A percentile compares a stretch with the other conserved stretches of the same genome.
Conservation (phyloP, 2,329 filamentous ascomycete genomes). For the Trichophyton schoenleinii region DNA sequence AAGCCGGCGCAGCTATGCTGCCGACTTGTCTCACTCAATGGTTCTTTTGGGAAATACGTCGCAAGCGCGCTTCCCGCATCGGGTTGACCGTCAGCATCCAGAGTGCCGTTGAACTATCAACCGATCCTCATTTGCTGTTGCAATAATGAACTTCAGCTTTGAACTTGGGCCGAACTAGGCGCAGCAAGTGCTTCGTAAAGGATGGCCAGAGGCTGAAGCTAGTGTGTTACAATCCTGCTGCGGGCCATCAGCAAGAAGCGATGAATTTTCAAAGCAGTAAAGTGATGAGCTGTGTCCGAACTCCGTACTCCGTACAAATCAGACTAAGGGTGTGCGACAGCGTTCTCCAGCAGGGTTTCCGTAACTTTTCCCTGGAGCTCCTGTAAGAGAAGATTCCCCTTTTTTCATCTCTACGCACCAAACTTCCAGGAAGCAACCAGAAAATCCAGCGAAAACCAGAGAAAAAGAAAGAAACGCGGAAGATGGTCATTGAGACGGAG, state of each 20-base stretch:
- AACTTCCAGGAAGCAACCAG: neutral
- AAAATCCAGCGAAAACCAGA: neutral
- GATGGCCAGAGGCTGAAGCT: neutral
- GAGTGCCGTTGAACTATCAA: neutral
- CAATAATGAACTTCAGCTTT: neutral
- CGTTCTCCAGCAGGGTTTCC: no score
- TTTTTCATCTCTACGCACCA: neutral
- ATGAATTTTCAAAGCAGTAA: neutral
- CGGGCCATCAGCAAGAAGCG: neutral
- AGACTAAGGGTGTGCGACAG: no score
- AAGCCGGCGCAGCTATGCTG: neutral
- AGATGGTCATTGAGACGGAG: neutral
- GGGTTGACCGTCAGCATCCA: neutral
- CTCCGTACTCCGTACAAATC: neutral
- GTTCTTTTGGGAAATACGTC: neutral
- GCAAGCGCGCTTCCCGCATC: slow-evolving; percentile 3
- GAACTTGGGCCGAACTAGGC: neutral
- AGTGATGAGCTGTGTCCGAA: neutral
- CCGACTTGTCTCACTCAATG: neutral
- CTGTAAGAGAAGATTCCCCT: no score
- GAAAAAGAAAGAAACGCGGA: neutral
- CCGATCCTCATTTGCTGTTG: neutral
- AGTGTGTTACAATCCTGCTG: no score
- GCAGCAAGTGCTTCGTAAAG: neutral
- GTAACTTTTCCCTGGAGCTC: no score